Conservation (phyloP, 495 filamentous ascomycete species). For the Gamarada debralockiae region DNA sequence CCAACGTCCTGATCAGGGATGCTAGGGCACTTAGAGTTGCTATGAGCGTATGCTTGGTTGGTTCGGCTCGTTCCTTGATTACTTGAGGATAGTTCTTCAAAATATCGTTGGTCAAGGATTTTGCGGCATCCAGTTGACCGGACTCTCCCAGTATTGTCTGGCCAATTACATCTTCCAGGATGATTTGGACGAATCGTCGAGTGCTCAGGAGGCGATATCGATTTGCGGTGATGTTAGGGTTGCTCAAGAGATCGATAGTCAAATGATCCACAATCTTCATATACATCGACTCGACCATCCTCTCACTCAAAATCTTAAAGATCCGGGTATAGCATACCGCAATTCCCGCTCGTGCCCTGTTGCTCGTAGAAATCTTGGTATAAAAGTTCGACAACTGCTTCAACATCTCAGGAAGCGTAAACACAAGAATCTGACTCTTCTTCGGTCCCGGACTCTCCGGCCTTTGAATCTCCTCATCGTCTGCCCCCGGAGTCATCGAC, state of each 20-base stretch:
- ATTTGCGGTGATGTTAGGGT: conserved; percentile 72
- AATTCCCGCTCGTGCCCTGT: conserved; percentile 76
- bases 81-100: conserved; percentile 94
- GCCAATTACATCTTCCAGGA: conserved; percentile 82
- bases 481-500: conserved; percentile 63
- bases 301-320: conserved; percentile 68
- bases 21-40: conserved; percentile 76
- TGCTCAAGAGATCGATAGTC: conserved; percentile 73
- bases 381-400: conserved; percentile 81
- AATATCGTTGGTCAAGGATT: conserved; percentile 77
- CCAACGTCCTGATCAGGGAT: conserved; percentile 73
- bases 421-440: conserved; percentile 64
- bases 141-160: conserved; percentile 80
- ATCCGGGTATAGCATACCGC: conserved; percentile 83
- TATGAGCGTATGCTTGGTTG: conserved; percentile 79
- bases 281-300: conserved; percentile 75
- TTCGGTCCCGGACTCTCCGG: conserved; percentile 65
- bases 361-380: conserved; percentile 72
- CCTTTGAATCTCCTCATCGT: conserved; percentile 67
- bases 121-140: conserved; percentile 78
- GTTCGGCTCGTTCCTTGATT: conserved; percentile 86
- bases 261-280: conserved; percentile 75
- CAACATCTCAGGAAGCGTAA: conserved; percentile 76
- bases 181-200: conserved; percentile 76
- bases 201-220: conserved; percentile 85